A percentile compares a stretch with the other conserved stretches of the same genome.
phyloP scores from a whole-genome alignment of 306 rosid genomes.

The Sicyos baderoa region DNA sequence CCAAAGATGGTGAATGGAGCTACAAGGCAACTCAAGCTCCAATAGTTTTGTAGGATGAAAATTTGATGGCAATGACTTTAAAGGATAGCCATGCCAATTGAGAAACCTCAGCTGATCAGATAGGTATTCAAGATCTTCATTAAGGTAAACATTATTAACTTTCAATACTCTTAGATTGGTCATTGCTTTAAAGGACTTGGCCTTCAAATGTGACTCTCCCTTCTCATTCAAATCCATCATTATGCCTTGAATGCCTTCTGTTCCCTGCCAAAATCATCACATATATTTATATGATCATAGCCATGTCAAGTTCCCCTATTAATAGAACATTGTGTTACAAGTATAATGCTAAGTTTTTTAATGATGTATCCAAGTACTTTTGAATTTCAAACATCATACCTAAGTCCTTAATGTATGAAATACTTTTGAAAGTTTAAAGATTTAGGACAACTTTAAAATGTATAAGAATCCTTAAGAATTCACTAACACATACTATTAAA shows the following conservation, averaged over 20 bases:
- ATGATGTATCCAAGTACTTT: no score
- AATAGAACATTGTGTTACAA: no score
- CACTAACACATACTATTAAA: no score
- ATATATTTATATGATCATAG: neutral
- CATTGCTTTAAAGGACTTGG: slow-evolving; percentile 20
- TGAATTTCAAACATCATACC: no score
- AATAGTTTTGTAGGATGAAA: slow-evolving; percentile 2
- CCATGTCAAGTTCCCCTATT: neutral
- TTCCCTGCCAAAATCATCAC: slow-evolving; percentile 15
- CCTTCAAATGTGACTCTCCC: slow-evolving; percentile 1
- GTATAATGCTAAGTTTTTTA: no score
- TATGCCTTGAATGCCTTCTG: slow-evolving; percentile 18
- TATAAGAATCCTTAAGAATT: no score
- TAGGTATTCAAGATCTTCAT: neutral
- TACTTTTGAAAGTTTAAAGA: no score
- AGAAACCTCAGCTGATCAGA: slow-evolving; percentile 17
- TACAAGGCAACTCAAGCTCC: slow-evolving; percentile 10
- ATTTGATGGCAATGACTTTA: slow-evolving; percentile 4
- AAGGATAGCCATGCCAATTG: slow-evolving; percentile 5
- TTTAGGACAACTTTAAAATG: no score
- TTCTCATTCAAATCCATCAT: neutral
- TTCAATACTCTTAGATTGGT: slow-evolving; percentile 20
- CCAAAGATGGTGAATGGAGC: slow-evolving; percentile 18
- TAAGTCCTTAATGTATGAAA: no score
- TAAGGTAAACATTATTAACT: slow-evolving; percentile 2